A percentile compares a stretch with the other conserved stretches of the same genome.
Conservation (phyloP, 805 yeast genomes). For the Starmerella sirachaensis region DNA sequence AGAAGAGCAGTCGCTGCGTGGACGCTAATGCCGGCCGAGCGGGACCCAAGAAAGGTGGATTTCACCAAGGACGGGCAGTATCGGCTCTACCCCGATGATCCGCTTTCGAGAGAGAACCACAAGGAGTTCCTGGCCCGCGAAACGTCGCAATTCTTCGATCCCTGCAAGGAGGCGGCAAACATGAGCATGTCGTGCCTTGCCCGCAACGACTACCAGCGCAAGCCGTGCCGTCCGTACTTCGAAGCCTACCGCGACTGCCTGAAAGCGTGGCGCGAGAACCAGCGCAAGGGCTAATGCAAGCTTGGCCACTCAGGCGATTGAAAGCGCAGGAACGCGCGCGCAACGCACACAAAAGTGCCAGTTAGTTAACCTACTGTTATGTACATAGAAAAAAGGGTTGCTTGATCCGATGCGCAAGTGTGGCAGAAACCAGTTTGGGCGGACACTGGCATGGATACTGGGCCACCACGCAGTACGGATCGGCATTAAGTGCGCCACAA, state of each 20-base stretch:
- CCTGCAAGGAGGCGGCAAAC: constrained; percentile 78
- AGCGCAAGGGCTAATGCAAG: constrained; percentile 18
- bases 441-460: too few species aligned
- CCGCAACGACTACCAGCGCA: constrained; percentile 58
- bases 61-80: constrained; percentile 49
- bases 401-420: too few species aligned
- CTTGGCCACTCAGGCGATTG: too few species aligned
- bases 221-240: constrained; percentile 65
- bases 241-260: constrained; percentile 90
- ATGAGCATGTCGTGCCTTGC: constrained; percentile 81
- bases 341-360: too few species aligned
- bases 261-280: constrained; percentile 44
- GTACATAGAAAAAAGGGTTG: too few species aligned
- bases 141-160: constrained; percentile 79
- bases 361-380: too few species aligned
- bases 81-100: constrained; percentile 79
- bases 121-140: constrained; percentile 60
- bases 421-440: too few species aligned
- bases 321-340: too few species aligned
- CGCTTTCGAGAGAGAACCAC: constrained; percentile 58
- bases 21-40: too few species aligned
- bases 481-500: too few species aligned
- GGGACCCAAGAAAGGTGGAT: constrained; percentile 37
- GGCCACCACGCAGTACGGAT: too few species aligned
- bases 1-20: too few species aligned